These are phyloP conservation scores for Ceriops decandra DNA, from an alignment of 345 rosid species.

Conservation along the genomic window DNA sequence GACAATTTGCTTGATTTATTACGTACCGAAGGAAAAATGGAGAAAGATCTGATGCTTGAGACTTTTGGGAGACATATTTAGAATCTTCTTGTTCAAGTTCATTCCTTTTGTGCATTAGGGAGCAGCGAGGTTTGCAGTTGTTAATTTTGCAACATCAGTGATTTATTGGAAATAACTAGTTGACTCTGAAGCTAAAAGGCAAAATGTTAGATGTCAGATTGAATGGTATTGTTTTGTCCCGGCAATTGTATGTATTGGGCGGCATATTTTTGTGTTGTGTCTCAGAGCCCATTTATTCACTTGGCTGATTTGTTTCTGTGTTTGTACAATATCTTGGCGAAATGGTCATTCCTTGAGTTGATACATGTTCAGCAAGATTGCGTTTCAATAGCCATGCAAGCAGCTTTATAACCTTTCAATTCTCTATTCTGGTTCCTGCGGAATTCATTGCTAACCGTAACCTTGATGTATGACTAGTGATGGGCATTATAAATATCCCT, in stretches of 20 bases:
- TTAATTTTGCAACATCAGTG: constrained; percentile 20
- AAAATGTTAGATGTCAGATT: constrained; percentile 3
- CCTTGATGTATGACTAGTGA: neutral
- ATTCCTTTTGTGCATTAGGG: constrained; percentile 69
- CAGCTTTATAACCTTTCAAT: neutral
- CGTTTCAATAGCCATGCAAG: no score
- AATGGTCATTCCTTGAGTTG: neutral
- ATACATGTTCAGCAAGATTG: neutral
- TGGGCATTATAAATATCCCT: neutral
- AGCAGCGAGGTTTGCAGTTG: constrained; percentile 36
- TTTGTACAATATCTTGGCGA: neutral
- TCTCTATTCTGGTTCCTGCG: neutral
- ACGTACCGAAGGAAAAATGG: constrained; percentile 62
- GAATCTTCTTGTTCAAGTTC: constrained; percentile 68
- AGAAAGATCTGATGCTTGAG: constrained; percentile 71
- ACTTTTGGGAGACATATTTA: constrained; percentile 59
- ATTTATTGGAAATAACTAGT: constrained; percentile 12
- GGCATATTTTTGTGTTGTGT: constrained; percentile 8
- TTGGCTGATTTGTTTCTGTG: constrained; percentile 1
- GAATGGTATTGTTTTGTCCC: neutral
- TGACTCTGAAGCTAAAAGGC: constrained; percentile 3
- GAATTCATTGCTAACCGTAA: neutral
- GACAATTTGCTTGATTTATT: constrained; percentile 62
- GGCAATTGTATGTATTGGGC: neutral
- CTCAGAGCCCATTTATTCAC: neutral